Percentiles rank a stretch among this genome's conserved stretches.
Conservation (phyloP, 129 eudicot genomes). For the Mikania micrantha region DNA sequence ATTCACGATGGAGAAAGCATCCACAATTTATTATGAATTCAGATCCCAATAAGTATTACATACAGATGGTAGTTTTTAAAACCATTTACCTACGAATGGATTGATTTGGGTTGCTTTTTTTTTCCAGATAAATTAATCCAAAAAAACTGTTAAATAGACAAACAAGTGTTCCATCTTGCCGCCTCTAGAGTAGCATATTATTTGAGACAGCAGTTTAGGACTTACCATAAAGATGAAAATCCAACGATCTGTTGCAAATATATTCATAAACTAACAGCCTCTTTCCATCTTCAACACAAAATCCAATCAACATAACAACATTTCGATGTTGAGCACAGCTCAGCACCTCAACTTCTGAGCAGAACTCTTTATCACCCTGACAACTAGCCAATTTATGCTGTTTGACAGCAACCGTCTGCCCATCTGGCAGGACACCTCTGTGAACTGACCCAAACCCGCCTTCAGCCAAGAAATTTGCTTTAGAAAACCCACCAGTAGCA, state of each 20-base stretch:
- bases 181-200: neutral
- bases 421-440: conserved; percentile 82
- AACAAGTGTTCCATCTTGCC: neutral
- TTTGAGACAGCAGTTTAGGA: neutral
- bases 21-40: neutral
- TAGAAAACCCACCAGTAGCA: conserved; percentile 89
- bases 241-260: conserved; percentile 84
- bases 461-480: conserved; percentile 88
- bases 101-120: neutral
- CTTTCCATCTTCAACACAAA: conserved; percentile 81
- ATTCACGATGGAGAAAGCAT: neutral
- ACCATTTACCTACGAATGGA: neutral
- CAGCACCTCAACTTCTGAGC: conserved; percentile 93
- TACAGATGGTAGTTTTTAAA: neutral
- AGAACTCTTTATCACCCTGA: conserved; percentile 95
- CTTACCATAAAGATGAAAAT: conserved; percentile 89
- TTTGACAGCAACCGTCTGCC: conserved; percentile 88
- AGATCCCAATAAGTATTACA: neutral
- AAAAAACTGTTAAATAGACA: neutral
- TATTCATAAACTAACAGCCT: conserved; percentile 91
- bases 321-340: conserved; percentile 98
- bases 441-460: conserved; percentile 97
- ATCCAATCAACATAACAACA: conserved; percentile 91
- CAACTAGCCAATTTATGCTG: conserved; percentile 94
- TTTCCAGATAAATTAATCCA: neutral